A percentile compares a stretch with the other conserved stretches of the same genome.
Conservation (phyloP, 345 rosid species). For the Camelina laxa region DNA sequence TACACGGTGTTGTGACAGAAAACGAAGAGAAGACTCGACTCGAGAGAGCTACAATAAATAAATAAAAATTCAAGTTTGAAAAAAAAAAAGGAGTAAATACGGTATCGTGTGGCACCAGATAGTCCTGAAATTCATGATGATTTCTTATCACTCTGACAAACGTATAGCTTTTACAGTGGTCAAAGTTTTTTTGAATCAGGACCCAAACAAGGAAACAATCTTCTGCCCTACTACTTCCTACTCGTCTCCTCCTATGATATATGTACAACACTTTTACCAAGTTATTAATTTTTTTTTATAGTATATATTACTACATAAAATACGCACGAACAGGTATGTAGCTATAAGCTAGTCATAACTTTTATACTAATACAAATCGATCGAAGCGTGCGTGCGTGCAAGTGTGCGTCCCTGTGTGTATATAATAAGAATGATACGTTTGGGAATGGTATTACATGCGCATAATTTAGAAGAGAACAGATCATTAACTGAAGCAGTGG, state of each 20-base stretch:
- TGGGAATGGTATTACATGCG: slow-evolving; percentile 41
- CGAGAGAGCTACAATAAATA: not conserved
- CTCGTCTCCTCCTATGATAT: slow-evolving; percentile 24
- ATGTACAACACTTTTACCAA: slow-evolving; percentile 9
- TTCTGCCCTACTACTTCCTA: slow-evolving; percentile 27
- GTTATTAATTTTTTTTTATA: not conserved
- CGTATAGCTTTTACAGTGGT: slow-evolving; percentile 31
- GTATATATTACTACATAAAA: not conserved
- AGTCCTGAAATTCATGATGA: slow-evolving; percentile 38
- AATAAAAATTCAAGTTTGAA: not conserved
- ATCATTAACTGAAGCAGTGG: not conserved
- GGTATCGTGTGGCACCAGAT: slow-evolving; percentile 34
- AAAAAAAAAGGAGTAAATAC: slow-evolving; percentile 17
- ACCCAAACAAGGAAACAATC: slow-evolving; percentile 38
- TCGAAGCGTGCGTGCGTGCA: slow-evolving; percentile 20
- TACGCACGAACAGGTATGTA: not conserved
- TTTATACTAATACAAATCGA: not conserved
- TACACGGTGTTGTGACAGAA: slow-evolving; percentile 27
- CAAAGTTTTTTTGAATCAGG: slow-evolving; percentile 31
- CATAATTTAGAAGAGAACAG: slow-evolving; percentile 8
- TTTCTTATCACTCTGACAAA: slow-evolving; percentile 26
- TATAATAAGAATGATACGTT: slow-evolving; percentile 29
- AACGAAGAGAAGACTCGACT: slow-evolving; percentile 20
- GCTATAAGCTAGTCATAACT: not conserved
- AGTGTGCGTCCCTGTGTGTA: slow-evolving; percentile 24